Evolutionary conservation across 139 green algal species (phyloP).

Genomic region (Tetratostichococcus sp.): DNA sequence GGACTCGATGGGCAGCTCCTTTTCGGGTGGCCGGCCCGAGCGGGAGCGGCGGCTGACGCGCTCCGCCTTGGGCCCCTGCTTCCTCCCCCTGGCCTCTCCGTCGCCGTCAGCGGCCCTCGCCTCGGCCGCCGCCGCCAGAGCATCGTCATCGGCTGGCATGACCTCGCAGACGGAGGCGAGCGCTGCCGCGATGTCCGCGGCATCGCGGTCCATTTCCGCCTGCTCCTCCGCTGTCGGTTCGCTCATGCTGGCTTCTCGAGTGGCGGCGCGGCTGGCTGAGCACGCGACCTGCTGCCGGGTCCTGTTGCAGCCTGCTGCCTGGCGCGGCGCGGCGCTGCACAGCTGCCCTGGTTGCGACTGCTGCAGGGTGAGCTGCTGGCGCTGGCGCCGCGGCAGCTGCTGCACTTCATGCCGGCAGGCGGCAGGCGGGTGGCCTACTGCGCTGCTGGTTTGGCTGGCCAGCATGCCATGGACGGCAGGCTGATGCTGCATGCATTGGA

Average conservation of each 20-base stretch:
- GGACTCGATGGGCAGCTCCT: slow-evolving; percentile 23
- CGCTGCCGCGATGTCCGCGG: slow-evolving; percentile 10
- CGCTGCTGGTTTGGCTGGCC: too few relatives aligned
- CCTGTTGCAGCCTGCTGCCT: too few relatives aligned
- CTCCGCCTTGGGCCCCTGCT: not conserved
- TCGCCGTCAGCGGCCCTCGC: slow-evolving; percentile 2
- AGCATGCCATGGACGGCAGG: too few relatives aligned
- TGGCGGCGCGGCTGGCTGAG: not conserved
- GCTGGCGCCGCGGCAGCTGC: not conserved
- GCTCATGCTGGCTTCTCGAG: not conserved
- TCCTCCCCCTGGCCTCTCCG: too few relatives aligned
- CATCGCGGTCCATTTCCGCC: slow-evolving; percentile 18
- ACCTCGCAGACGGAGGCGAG: slow-evolving; percentile 9
- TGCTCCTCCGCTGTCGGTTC: slow-evolving; percentile 12
- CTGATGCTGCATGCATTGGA: too few relatives aligned
- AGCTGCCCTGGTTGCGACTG: slow-evolving; percentile 4
- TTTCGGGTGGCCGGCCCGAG: not conserved
- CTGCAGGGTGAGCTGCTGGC: not conserved
- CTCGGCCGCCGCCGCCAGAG: not conserved
- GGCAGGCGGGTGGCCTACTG: too few relatives aligned
- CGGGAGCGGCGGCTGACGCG: not conserved
- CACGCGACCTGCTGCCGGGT: not conserved
- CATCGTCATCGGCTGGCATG: not conserved
- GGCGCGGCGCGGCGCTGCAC: too few relatives aligned
- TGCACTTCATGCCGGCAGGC: too few relatives aligned